Evolutionary conservation across 2,329 filamentous ascomycete species (phyloP), one percentile per base, ranked within the genome.

Genomic region (Colletotrichum falcatum): DNA sequence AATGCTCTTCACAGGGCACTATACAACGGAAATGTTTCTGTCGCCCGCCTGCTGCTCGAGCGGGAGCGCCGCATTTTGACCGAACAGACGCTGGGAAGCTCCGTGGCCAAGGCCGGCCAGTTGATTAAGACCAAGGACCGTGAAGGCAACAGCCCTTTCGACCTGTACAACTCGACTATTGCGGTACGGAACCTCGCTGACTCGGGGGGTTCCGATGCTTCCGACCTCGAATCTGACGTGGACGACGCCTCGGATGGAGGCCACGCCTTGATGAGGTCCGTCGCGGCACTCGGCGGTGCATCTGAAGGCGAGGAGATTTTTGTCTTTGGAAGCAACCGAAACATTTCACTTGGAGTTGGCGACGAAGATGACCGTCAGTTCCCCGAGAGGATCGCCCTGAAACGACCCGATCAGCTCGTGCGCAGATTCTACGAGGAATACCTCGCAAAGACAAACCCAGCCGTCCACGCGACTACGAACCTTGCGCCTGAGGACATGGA

Each of bases 251-350:
- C 67, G 6, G 72, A 61, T 44, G 59, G 64, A 39, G 55, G 61
- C 35, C 61, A 75, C 60, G 37, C 73, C 51, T 55, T 62, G 62
- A 35, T 64, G 58, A 20, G 64, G 61, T 33, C 72, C 20, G 61
- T 74, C 33, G 72, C 65, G 33, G 72, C 63, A 8, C 66, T 76
- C 26, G 76, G 77, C 30, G 67, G 60, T 4, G 67, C 72, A 0
- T 67, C 73, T 2, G 73, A 76, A 35, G 95, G 94, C 11, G 94
- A 97, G 76, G 96, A 99, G 77, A 83, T 98, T 0, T 98, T 94
- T 76, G 92, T 94, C 1, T 98, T 98, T 81, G 96, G 96, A 60
- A 98, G 95, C 81, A 99, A 98, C 81, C 97, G 96, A 77, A 99
- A 99, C 75, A 82, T 97, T 12, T 96, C 93, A 0, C 87, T 99